Base-by-base conservation (phyloP, 2,329 filamentous ascomycete species). In the Fusarium penzigii region DNA sequence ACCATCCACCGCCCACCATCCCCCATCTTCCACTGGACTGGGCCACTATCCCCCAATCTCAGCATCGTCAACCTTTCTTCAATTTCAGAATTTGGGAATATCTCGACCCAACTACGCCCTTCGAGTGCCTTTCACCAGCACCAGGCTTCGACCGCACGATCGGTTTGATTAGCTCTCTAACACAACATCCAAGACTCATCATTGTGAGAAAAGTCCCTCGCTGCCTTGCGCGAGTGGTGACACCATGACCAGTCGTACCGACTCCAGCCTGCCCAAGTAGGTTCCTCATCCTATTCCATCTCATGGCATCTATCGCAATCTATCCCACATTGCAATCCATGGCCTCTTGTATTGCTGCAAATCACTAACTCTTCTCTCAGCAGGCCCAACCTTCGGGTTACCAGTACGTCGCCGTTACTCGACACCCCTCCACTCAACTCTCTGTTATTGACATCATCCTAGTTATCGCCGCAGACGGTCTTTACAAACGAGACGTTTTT, bases 401-500 rank as follows among this genome's bases (percentile, higher is more conserved):
- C 92, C 67, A 96, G 93, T 97, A 84, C 72, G 84, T 74, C 63
- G 29, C 63, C 63, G 53, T 53, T 56, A 56, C 51, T 45, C 55
- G 54, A 49, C 49, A 49, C 53, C 51, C 51, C 55, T 63, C 55
- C 55, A 52, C 53, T 46, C 49, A 39, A 52, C 42, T 53, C 53
- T 16, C 39, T 45, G 49, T 32, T 69, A 63, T 74, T 78, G 66
- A 82, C 69, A 52, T 58, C 44, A 58, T 55, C 65, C 64, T 72
- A 97, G 94, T 99, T 78, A 97, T 99, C 79, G 94, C 94, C 65
- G 94, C 94, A 65, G 94, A 99, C 81, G 94, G 94, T 55, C 82
- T 99, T 62, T 97, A 97, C 81, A 99, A 97, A 81, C 87, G 94
- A 76, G 94, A 99, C 90, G 92, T 99, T 56, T 97, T 99, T 76